These are phyloP conservation scores for Lolium rigidum DNA, from an alignment of 176 grass and related monocot genomes.

Conservation along the genomic window DNA sequence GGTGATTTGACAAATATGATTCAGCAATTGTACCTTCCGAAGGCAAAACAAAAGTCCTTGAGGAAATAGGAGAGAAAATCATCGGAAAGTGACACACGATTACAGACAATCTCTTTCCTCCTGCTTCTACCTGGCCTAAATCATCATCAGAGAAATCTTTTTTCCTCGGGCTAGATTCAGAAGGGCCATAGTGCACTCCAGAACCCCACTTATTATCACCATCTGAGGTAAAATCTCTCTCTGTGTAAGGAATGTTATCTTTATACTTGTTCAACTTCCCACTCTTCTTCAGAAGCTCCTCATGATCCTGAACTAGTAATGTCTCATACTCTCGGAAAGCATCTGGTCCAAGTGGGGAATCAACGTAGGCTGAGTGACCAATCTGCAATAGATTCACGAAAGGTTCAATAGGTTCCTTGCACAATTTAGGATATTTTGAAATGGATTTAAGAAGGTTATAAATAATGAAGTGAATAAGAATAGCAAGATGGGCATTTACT, in stretches of 20 bases:
- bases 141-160: conserved; percentile 52
- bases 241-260: conserved; percentile 21
- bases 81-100: conserved; percentile 85
- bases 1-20: conserved; percentile 68
- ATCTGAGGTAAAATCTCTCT: conserved; percentile 48
- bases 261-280: conserved; percentile 48
- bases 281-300: conserved; percentile 77
- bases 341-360: conserved; percentile 95
- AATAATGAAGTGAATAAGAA: conserved; percentile 8
- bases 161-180: conserved; percentile 50
- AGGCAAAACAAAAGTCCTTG: conserved; percentile 80
- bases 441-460: conserved; percentile 12
- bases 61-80: conserved; percentile 87
- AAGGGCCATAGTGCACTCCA: conserved; percentile 48
- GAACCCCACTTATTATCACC: conserved; percentile 48
- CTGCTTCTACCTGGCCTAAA: conserved; percentile 38
- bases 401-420: conserved; percentile 22
- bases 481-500: conserved; percentile 25
- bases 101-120: conserved; percentile 57
- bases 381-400: conserved; percentile 58
- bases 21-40: conserved; percentile 82
- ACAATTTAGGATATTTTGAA: background rate
- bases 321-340: conserved; percentile 92
- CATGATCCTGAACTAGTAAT: conserved; percentile 88
- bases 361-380: conserved; percentile 73